phyloP scores from a whole-genome alignment of 768 basidiomycete species.

The Lyophyllum decastes region DNA sequence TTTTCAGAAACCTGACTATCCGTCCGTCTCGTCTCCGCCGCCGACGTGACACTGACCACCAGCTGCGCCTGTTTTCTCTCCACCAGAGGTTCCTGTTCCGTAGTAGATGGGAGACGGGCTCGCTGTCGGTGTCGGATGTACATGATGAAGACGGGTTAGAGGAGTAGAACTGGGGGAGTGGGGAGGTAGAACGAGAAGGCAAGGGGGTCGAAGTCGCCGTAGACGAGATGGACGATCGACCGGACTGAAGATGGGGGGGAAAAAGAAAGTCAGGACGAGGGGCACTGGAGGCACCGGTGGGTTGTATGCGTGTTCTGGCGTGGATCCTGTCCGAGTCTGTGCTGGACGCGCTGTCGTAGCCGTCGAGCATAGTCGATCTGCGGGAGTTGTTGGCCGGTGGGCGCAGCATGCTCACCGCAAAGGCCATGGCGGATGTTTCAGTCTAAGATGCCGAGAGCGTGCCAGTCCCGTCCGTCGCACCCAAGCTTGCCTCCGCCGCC shows the following conservation, averaged over 20 bases:
- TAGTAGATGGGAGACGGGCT: conserved; percentile 51
- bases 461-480: conserved; percentile 4
- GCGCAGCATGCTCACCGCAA: conserved; percentile 22
- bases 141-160: conserved; percentile 52
- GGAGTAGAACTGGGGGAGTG: conserved; percentile 54
- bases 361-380: conserved; percentile 26
- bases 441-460: background rate
- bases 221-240: conserved; percentile 39
- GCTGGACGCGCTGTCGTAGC: conserved; percentile 47
- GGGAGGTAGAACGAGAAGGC: conserved; percentile 65
- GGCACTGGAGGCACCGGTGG: conserved; percentile 18
- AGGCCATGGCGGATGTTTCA: conserved; percentile 21
- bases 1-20: conserved; percentile 51
- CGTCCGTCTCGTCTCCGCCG: conserved; percentile 53
- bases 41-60: conserved; percentile 58
- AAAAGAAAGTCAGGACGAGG: conserved; percentile 32
- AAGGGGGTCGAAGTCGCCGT: conserved; percentile 52
- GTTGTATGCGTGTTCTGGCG: conserved; percentile 12
- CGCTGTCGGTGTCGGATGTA: conserved; percentile 64
- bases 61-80: conserved; percentile 49
- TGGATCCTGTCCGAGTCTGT: conserved; percentile 42
- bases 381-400: conserved; percentile 23
- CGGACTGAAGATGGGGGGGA: conserved; percentile 35
- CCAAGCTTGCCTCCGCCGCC: conserved; percentile 14
- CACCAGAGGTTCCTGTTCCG: conserved; percentile 38